Evolutionary conservation across 2,329 filamentous ascomycete genomes (phyloP), one percentile per base, ranked within the genome.

Genomic region (Pseudopyrenochaeta lycopersici): DNA sequence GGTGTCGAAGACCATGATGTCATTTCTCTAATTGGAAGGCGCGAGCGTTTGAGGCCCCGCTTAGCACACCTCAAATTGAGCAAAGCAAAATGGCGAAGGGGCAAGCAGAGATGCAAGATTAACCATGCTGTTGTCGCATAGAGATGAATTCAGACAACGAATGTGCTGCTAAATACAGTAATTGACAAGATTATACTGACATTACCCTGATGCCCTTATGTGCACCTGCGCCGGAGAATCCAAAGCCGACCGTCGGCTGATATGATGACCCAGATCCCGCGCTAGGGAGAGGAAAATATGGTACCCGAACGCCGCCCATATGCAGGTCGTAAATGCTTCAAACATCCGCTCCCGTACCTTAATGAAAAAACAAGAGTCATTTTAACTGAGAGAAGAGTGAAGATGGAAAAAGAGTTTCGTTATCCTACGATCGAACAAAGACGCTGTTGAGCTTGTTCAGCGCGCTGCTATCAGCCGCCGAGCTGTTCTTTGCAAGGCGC

Each of bases 391-490:
- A 21, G 31, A 42, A 42, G 18, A 43, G 35, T n/a, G n/a, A n/a
- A n/a, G n/a, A 35, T 7, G 18, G 15, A 43, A 49, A 29, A n/a
- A 29, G 2, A 21, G 27, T 35, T 18, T 45, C 5, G 15, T 55
- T 5, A 21, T 21, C 15, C 52, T 63, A 71, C 32, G 68, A 71
- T 35, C 68, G 63, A 11, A 72, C 67, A 39, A 72, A 72, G 27
- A 73, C 66, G 33, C 66, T 70, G 62, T 72, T 73, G 47, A 74
- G 70, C 50, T 73, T 73, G 52, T 71, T 66, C 20, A 74, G 53
- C 32, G 70, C 71, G 31, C 56, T 66, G 51, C 65, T 67, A 42
- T 73, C 71, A 4, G 68, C 66, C 9, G 66, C 61, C 7, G 64
- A 67, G 53, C 68, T 74, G 59, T 71, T 72, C 56, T 66, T 70